Evolutionary conservation across 352 stramenopile species (phyloP).

Genomic region (Phytophthora lateralis): DNA sequence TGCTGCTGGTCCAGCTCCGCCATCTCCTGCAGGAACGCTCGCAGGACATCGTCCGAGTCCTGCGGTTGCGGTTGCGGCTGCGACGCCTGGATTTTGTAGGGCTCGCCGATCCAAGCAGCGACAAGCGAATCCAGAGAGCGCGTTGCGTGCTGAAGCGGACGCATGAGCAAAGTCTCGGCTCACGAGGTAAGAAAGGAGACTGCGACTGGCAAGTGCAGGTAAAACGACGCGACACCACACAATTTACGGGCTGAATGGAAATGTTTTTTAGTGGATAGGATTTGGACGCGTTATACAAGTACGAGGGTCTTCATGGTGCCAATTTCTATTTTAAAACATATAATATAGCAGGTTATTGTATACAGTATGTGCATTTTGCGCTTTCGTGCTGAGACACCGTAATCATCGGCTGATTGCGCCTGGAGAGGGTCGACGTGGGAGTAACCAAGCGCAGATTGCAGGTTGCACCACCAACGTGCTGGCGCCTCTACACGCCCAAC

Average conservation of each 20-base stretch:
- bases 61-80: not conserved
- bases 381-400: not conserved
- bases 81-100: not conserved
- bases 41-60: slow-evolving; percentile 25
- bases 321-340: not conserved
- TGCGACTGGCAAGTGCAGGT: not conserved
- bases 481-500: not conserved
- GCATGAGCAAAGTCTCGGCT: slow-evolving; percentile 1
- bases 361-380: not conserved
- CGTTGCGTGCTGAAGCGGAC: not conserved
- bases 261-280: not conserved
- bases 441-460: too few relatives aligned
- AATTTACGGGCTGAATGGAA: not conserved
- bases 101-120: not conserved
- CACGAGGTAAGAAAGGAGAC: not conserved
- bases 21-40: slow-evolving; percentile 42
- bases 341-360: not conserved
- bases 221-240: not conserved
- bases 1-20: slow-evolving; percentile 41
- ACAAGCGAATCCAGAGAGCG: not conserved
- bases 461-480: too few relatives aligned
- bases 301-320: not conserved
- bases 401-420: not conserved
- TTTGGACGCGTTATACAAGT: not conserved
- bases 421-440: not conserved